Evolutionary conservation across 1,139 yeast species (phyloP), one percentile per base, ranked within the genome.

Genomic region (Taiozyma sp.): DNA sequence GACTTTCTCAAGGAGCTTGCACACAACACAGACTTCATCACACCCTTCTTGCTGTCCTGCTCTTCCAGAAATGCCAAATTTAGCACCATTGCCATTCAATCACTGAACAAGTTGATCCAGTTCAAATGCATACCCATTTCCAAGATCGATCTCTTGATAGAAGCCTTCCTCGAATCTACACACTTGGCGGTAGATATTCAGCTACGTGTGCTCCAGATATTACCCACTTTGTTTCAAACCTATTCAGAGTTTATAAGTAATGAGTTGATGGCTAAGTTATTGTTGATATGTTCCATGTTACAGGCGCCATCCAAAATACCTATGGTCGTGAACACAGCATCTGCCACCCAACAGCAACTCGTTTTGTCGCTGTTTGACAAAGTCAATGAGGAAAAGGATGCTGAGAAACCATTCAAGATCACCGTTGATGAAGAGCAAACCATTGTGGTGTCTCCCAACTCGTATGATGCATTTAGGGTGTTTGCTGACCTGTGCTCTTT

Each of bases 261-360:
- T 13, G 74, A 71, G 0, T 66, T 78, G 35, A 72, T 90, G 43
- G 72, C 82, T 8, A 79, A 78, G 50, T 66, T 89, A n/a, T 69
- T 91, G 42, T 71, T 72, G 22, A 80, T 93, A 8, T 88, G 96
- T 62, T 77, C 95, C 0, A 76, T 81, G 42, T 73, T 93, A 48
- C 90, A 88, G 48, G 72, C 81, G 9, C 77, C 81, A 21, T 86
- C 81, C 55, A 86, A 85, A 58, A 77, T 84, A 5, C 81, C 87
- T 0, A 87, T 88, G 55, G 96, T 93, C 4, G 76, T 81, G n/a
- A 91, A 90, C 59, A 88, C 98, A 0, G 97, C 97, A 0, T 82
- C 89, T 46, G 99, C 98, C 2, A 89, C 98, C 2, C 76, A 90
- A 46, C 95, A 90, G 58, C 98, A 93, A 64, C 69, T 93, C 45